Percentiles rank a stretch among this genome's conserved stretches.
Conservation (phyloP, 148 eudicot species). For the Drosera capensis region DNA sequence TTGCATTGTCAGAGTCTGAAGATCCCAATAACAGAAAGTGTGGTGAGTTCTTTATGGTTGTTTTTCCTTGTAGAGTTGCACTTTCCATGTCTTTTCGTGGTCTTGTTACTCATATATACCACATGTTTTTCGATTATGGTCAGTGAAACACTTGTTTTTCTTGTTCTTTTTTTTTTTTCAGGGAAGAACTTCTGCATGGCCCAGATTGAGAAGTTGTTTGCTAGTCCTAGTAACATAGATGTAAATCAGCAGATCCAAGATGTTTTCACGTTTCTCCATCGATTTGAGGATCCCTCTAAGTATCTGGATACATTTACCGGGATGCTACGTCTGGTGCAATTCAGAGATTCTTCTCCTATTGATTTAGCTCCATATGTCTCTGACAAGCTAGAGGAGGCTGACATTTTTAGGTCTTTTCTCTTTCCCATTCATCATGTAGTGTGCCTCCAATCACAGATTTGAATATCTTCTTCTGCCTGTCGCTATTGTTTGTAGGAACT, state of each 20-base stretch:
- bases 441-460: too few species aligned
- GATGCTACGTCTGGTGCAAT: conserved; percentile 47
- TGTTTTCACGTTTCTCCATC: conserved; percentile 62
- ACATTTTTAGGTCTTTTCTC: conserved; percentile 36
- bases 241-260: conserved; percentile 59
- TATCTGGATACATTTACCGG: conserved; percentile 71
- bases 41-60: conserved; percentile 30
- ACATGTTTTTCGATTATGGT: neutral
- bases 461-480: too few species aligned
- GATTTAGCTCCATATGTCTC: conserved; percentile 52
- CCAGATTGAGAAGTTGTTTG: conserved; percentile 51
- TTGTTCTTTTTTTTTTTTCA: conserved; percentile 22
- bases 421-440: neutral
- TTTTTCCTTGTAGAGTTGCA: neutral
- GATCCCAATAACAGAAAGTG: conserved; percentile 36
- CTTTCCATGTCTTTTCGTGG: neutral
- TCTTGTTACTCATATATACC: too few species aligned
- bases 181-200: conserved; percentile 76
- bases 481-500: conserved; percentile 26
- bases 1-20: conserved; percentile 77
- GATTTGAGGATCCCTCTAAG: conserved; percentile 62
- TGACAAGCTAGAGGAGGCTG: conserved; percentile 35
- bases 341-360: conserved; percentile 36
- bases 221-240: conserved; percentile 25
- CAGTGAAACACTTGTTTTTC: neutral